phyloP scores from a whole-genome alignment of 345 rosid species.

The thale cress (Arabidopsis thaliana) region TAIR10.1 NC_003076.8:16510501-16511000 shows the following conservation, averaged over 20 bases:
- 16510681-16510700: background rate
- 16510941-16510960: too few species aligned
- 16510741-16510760: background rate
- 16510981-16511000: too few species aligned
- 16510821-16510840: background rate
- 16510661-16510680: constrained; percentile 21
- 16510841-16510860: background rate
- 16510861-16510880: background rate
- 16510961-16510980: too few species aligned
- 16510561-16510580: background rate
- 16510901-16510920: too few species aligned
- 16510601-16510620: background rate
- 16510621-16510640: background rate
- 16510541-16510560: background rate
- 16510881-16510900: background rate
- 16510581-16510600: background rate
- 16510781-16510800: background rate
- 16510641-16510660: background rate
- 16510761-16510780: background rate
- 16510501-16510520: background rate
- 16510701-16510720: background rate
- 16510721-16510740: background rate
- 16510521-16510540: background rate
- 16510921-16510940: too few species aligned
- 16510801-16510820: background rate